A percentile compares a stretch with the other conserved stretches of the same genome.
phyloP scores from a whole-genome alignment of 2,329 filamentous ascomycete species.

The Bertia moriformis region DNA sequence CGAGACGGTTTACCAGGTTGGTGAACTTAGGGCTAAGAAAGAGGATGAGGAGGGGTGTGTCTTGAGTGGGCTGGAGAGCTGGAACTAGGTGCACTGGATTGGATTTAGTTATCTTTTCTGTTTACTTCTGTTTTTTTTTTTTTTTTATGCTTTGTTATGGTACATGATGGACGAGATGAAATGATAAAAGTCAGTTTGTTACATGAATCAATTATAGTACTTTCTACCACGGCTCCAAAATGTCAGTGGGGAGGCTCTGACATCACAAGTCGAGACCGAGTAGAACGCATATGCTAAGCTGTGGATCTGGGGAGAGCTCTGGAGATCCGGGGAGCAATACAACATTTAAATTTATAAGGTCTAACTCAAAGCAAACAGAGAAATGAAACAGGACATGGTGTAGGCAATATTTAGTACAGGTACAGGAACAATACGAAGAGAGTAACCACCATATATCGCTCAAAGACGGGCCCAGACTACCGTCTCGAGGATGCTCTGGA shows the following conservation, averaged over 20 bases:
- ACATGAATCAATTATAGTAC: background rate
- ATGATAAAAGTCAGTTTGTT: background rate
- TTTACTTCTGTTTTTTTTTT: background rate
- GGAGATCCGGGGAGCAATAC: background rate
- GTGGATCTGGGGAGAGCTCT: background rate
- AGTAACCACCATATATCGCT: no score
- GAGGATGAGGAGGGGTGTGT: slow-evolving; percentile 41
- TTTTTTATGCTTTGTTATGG: background rate
- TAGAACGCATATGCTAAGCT: background rate
- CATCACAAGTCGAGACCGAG: background rate
- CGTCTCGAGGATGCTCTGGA: no score
- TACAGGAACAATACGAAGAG: no score
- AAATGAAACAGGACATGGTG: no score
- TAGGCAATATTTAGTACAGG: no score
- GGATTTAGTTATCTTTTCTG: background rate
- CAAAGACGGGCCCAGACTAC: no score
- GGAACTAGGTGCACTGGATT: background rate
- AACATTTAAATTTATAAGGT: background rate
- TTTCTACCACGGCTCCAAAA: no score
- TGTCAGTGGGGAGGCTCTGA: no score
- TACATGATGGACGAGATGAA: background rate
- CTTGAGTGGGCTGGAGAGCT: slow-evolving; percentile 33
- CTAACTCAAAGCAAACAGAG: background rate
- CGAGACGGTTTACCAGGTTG: slow-evolving; percentile 67
- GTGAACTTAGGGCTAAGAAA: slow-evolving; percentile 47